Conservation (phyloP, 805 yeast species). For the Suhomyces emberorum region DNA sequence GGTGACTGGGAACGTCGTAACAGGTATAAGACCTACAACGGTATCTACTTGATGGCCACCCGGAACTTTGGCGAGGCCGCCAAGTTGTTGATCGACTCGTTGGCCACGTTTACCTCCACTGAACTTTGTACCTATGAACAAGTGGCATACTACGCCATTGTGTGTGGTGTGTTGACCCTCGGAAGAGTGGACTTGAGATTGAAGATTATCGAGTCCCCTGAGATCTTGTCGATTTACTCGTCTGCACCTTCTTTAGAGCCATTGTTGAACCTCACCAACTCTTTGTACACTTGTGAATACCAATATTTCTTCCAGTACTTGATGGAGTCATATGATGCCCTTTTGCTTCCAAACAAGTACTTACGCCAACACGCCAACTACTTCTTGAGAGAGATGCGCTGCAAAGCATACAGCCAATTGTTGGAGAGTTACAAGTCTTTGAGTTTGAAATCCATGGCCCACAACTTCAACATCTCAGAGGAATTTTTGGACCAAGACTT, state of each 20-base stretch:
- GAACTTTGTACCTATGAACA: constrained; percentile 87
- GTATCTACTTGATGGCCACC: constrained; percentile 78
- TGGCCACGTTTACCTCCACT: constrained; percentile 92
- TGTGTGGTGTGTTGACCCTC: constrained; percentile 82
- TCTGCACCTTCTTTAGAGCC: constrained; percentile 72
- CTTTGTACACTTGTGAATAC: constrained; percentile 87
- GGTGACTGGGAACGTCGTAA: constrained; percentile 99
- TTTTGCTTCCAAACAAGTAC: constrained; percentile 61
- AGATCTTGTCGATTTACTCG: constrained; percentile 75
- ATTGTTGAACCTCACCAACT: constrained; percentile 75
- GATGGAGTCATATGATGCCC: constrained; percentile 71
- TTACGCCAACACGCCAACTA: constrained; percentile 75
- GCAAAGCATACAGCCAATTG: constrained; percentile 91
- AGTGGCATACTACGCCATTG: constrained; percentile 82
- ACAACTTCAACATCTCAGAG: constrained; percentile 83
- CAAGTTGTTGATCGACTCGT: constrained; percentile 77
- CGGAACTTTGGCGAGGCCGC: constrained; percentile 87
- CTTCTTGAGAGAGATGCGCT: constrained; percentile 88
- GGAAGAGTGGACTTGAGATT: constrained; percentile 80
- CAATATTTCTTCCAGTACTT: constrained; percentile 71
- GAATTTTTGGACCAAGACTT: constrained; percentile 86
- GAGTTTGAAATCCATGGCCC: constrained; percentile 89
- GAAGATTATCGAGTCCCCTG: constrained; percentile 91
- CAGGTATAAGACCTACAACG: constrained; percentile 86
- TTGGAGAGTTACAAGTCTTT: constrained; percentile 91